Evolutionary conservation across 768 basidiomycete genomes (phyloP), one percentile per base, ranked within the genome.

Genomic region (Pulveroboletus sp.): DNA sequence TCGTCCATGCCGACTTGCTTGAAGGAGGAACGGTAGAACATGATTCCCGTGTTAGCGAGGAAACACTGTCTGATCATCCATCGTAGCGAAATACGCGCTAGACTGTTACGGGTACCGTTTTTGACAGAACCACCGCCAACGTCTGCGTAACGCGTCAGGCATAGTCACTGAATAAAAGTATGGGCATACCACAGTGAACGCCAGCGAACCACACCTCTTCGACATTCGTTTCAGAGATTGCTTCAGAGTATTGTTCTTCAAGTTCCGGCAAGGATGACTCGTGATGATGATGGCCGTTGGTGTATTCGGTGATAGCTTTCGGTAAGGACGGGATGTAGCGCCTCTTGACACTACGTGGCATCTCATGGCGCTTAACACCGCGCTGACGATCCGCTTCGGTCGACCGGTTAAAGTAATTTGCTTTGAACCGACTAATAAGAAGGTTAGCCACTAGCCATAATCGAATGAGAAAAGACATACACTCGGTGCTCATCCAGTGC

Each of bases 151-250:
- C 13, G 35, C 26, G 36, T 26, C 40, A 30, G 50, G 47, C 42
- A 43, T 2, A 2, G 17, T 14, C 26, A 8, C 21, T 2, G 18
- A 39, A 21, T 14, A 14, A 28, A 35, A 9, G 5, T n/a, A 28
- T 6, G 28, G 24, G 67, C 75, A 27, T 56, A 86, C 87, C 86
- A 40, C 78, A 79, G 55, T 89, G 87, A 57, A 76, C 80, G 0
- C 88, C 88, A 4, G 86, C 66, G 57, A 90, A 91, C 88, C 89
- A 90, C 1, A 91, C 89, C 56, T 91, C 87, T 41, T 79, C 73
- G 4, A 87, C 79, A 50, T 89, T 69, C 1, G 87, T 89, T 44
- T 62, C 39, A 15, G 63, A 57, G 21, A 67, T 64, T 4, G 67
- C 62, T 15, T 46, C 55, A 54, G 72, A 64, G 45, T 73, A 78